Base-by-base conservation (phyloP, 1,284 basidiomycete genomes). In the Tilletia horrida region DNA sequence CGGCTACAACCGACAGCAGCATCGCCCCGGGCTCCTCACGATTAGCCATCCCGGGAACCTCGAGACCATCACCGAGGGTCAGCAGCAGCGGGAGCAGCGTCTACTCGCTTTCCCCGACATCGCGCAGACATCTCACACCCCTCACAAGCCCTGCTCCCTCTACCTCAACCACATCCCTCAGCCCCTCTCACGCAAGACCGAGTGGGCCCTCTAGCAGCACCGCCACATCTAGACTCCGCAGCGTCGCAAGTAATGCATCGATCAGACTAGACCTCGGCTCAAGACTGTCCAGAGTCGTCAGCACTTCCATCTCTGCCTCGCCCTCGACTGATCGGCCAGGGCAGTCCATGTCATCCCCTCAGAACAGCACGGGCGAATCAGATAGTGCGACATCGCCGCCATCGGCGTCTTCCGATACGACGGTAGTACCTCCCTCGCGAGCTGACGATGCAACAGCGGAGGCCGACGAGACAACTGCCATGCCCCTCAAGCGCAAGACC, bases 101-200 rank as follows among this genome's bases (percentile, higher is more conserved):
- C 27, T 59, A 59, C n/a, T 59, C 55, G 27, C 55, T 59, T 29
- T 59, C 55, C 27, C 55, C 27, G 18, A 29, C 55, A 9, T 59
- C 55, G 29, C 55, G 55, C 16, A 25, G 55, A 14, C 55, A 59
- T 35, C 55, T 59, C 25, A 59, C 55, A 21, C 55, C 55, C 14
- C 55, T 59, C 27, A 35, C 55, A 9, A 59, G 31, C 16, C 55
- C 55, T 6, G 55, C 55, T 31, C 55, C 55, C 14, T 59, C 55
- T 4, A 59, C 31, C 6, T 59, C 55, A 18, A 59, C 55, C 0
- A 59, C 55, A 4, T 59, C 55, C 29, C 55, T 59, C 55, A 59
- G 55, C 31, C 55, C 55, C 2, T 59, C 55, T 13, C 55, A 59
- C 55, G 55, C 55, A 7, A 31, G 55, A 14, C 35, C 55, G 16